Conservation (phyloP, 192 early-diverging fungal genomes). For the Geranomyces michiganensis region DNA sequence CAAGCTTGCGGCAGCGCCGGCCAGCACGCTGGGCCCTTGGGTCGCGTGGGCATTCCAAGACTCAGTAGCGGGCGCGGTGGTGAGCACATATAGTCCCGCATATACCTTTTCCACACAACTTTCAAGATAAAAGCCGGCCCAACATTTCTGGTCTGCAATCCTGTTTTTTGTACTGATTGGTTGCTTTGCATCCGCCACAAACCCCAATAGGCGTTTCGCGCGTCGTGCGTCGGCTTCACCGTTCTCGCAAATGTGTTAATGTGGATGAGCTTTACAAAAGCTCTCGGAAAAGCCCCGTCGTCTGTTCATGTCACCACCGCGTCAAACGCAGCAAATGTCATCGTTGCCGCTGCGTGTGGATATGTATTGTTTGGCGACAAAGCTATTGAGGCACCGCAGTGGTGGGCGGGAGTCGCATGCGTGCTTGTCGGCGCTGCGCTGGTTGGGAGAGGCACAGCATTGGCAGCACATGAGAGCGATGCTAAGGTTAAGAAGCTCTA, state of each 20-base stretch:
- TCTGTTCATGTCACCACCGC: slow-evolving; percentile 76
- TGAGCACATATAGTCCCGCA: not conserved
- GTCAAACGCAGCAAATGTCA: slow-evolving; percentile 77
- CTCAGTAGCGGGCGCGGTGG: not conserved
- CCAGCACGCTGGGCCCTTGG: not conserved
- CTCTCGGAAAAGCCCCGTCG: slow-evolving; percentile 72
- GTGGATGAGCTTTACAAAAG: slow-evolving; percentile 89
- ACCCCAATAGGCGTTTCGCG: slow-evolving; percentile 39
- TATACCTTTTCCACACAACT: too few relatives aligned
- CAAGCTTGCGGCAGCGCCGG: slow-evolving; percentile 57
- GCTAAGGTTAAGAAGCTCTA: too few relatives aligned
- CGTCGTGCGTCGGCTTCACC: slow-evolving; percentile 60
- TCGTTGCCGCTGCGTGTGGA: slow-evolving; percentile 67
- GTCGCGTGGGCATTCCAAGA: not conserved
- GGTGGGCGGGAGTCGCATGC: slow-evolving; percentile 84
- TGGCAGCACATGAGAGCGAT: too few relatives aligned
- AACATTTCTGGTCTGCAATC: not conserved
- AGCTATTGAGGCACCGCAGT: slow-evolving; percentile 60
- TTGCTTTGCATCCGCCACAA: not conserved
- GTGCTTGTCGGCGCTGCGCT: slow-evolving; percentile 71
- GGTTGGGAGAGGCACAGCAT: slow-evolving; percentile 24
- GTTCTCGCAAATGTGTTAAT: slow-evolving; percentile 76
- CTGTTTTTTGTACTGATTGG: too few relatives aligned
- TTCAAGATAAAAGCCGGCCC: not conserved
- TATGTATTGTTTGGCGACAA: slow-evolving; percentile 74